Evolutionary conservation across 2,329 filamentous ascomycete species (phyloP), one percentile per base, ranked within the genome.

Genomic region (Colletotrichum truncatum): DNA sequence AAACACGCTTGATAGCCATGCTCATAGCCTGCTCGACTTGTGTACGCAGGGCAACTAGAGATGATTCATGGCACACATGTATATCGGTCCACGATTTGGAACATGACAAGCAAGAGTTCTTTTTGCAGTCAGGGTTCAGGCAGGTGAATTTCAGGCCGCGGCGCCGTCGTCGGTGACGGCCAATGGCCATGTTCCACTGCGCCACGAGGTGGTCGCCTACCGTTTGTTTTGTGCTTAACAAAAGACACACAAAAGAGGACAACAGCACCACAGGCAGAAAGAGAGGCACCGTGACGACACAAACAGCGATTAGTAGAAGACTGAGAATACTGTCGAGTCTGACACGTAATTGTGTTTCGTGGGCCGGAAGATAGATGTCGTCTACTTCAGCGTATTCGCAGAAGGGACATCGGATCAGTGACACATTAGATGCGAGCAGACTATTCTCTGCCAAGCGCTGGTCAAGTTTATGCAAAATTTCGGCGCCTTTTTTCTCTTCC

Each of bases 11-110:
- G 75, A 98, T 89, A 23, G 95, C 95, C 74, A 94, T 89, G 67
- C 94, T 97, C 83, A 97, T 96, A 59, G 94, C 95, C 70, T 94
- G 91, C 80, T 98, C 96, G 69, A 98, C 91, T 69, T 95, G 92
- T 1, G 93, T 94, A 56, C 95, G 92, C 26, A 98, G 86, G 6
- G 94, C 92, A 12, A 93, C 87, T 53, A 91, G 88, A 41, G 91
- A 90, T 1, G 91, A 93, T 74, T 97, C 93, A 81, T 97, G 92
- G 80, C 96, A 98, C 61, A 92, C 87, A 77, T 99, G 96, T 3
- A 95, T 90, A 74, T 98, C 94, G 32, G 86, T 84, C 95, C 95
- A 98, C 12, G 87, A 84, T 70, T 95, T 95, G 67, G 85, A 84
- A 77, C 96, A 99, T 39, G 87, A 88, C 38, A 97, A 87, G 76